Evolutionary conservation across 352 stramenopile genomes (phyloP).

Genomic region (Globisporangium spinosum): DNA sequence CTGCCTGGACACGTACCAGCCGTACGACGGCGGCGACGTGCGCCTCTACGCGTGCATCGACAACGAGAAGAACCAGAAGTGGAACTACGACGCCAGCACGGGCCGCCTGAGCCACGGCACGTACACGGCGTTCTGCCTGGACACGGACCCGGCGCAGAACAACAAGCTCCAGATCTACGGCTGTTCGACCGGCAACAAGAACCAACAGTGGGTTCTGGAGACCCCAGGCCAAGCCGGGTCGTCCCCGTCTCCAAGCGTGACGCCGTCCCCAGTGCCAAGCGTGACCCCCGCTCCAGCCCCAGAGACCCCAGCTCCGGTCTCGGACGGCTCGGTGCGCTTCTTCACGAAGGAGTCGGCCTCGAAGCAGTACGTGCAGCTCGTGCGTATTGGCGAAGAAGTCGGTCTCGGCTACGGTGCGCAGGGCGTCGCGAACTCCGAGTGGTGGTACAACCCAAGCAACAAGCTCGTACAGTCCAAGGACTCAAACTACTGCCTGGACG

Average conservation of each 20-base stretch:
- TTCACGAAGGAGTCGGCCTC: constrained; percentile 35
- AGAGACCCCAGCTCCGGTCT: constrained; percentile 16
- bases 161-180: constrained; percentile 62
- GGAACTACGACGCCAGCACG: constrained; percentile 46
- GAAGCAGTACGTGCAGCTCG: constrained; percentile 37
- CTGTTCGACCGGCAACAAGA: constrained; percentile 49
- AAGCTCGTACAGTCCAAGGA: constrained; percentile 42
- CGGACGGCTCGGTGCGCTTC: constrained; percentile 32
- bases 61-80: constrained; percentile 61
- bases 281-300: constrained; percentile 14
- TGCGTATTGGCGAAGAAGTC: constrained; percentile 25
- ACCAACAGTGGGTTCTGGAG: constrained; percentile 44
- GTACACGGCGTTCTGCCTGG: constrained; percentile 55
- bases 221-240: constrained; percentile 9
- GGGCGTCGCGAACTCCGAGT: constrained; percentile 30
- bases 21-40: constrained; percentile 42
- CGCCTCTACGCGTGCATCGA: constrained; percentile 55
- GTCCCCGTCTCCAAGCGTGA: constrained; percentile 15
- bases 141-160: constrained; percentile 36
- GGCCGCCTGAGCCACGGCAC: constrained; percentile 38
- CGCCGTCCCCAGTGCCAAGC: constrained; percentile 8
- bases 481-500: constrained; percentile 52
- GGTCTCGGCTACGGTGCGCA: constrained; percentile 22
- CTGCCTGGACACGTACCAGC: constrained; percentile 60
- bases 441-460: constrained; percentile 37